Conservation (phyloP, 2,329 filamentous ascomycete species). For the Curvularia sp. region DNA sequence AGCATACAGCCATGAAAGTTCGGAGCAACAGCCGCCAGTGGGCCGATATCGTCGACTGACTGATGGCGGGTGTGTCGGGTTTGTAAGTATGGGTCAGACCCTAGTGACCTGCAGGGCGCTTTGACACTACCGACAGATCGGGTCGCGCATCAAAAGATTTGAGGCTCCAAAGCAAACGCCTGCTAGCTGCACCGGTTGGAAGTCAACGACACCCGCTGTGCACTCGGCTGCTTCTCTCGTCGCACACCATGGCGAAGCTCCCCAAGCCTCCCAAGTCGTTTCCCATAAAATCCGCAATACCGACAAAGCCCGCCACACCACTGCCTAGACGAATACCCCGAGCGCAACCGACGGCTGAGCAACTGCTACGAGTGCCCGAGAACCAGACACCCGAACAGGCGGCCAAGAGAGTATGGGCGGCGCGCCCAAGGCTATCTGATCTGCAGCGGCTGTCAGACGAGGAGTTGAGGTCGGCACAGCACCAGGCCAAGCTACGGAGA, state of each 20-base stretch:
- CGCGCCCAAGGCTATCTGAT: constrained; percentile 35
- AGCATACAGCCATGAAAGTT: constrained; percentile 17
- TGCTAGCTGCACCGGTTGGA: constrained; percentile 27
- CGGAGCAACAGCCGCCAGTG: constrained; percentile 16
- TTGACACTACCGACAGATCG: constrained; percentile 23
- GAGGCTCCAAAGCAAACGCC: constrained; percentile 15
- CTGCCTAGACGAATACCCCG: constrained; percentile 27
- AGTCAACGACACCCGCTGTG: constrained; percentile 19
- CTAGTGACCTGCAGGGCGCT: constrained; percentile 26
- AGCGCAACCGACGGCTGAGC: constrained; percentile 19
- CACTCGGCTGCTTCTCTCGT: constrained; percentile 11
- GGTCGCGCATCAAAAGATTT: constrained; percentile 29
- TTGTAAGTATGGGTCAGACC: constrained; percentile 33
- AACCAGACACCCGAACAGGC: constrained; percentile 27
- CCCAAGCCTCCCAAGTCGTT: constrained; percentile 39
- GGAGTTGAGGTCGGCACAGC: constrained; percentile 34
- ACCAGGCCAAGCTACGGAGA: constrained; percentile 38
- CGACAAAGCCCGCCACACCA: constrained; percentile 28
- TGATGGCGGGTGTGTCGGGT: constrained; percentile 32
- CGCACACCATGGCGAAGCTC: constrained; percentile 43
- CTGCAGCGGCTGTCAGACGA: constrained; percentile 39
- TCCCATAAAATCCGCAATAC: constrained; percentile 31
- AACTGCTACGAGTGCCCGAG: constrained; percentile 21
- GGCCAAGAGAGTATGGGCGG: constrained; percentile 35
- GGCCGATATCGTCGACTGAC: constrained; percentile 40